Base-by-base conservation (phyloP, 163 green algal species). In the Scenedesmus sp. region DNA sequence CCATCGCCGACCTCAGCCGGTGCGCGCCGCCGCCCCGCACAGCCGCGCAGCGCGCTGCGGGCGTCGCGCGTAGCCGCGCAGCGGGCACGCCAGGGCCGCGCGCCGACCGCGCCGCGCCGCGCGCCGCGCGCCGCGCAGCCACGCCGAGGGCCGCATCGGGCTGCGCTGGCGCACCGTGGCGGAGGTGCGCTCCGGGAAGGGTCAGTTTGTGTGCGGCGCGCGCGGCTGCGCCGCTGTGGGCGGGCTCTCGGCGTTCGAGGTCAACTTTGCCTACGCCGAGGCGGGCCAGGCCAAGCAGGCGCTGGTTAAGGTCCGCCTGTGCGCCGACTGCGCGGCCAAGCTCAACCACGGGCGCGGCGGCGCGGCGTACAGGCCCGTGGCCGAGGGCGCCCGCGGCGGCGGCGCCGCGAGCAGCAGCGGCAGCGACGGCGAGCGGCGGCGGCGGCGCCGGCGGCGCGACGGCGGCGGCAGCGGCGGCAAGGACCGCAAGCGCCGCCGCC, bases 181-280 rank as follows among this genome's bases (percentile, higher is more conserved):
- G 18, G 93, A 97, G 81, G 91, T 97, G 5, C 63, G 93, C 1
- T 60, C 74, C 2, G 93, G 93, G 50, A 94, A 91, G 71, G 93
- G 93, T 0, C 91, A 97, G 77, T 95, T 95, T 70, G 70, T 57
- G 7, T 97, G 93, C 69, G 93, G 92, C 1, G 89, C 87, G 0
- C 83, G 87, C 44, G 82, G 84, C 51, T 97, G 92, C 85, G 76
- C 88, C 13, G 87, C 89, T 28, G 62, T 36, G 6, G 77, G 66
- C 0, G 87, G 83, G 0, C 83, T 98, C 42, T 86, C 76, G 53
- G 93, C 81, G 63, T 97, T 93, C 58, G 94, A 98, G 82, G 88
- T 97, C n/a, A 92, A 91, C 54, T 97, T 97, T 80, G 72, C 57
- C 0, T 98, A 97, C 78, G 34, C 65, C 50, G 94, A 98, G 78